Evolutionary conservation across 148 eudicot genomes (phyloP).

Genomic region (Dysphania ambrosioides): DNA sequence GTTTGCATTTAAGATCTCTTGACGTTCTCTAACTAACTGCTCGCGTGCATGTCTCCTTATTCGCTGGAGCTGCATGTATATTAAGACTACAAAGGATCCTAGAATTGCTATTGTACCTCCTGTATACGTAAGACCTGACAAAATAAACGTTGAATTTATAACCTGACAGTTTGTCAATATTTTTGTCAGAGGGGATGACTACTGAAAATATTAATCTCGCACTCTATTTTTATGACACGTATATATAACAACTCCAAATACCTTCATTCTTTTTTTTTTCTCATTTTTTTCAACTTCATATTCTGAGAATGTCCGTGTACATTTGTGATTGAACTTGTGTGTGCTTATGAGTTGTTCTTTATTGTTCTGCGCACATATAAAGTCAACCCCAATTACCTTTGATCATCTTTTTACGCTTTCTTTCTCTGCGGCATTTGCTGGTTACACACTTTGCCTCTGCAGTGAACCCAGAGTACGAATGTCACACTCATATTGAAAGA

Average conservation of each 20-base stretch:
- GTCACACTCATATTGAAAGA: not conserved
- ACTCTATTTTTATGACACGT: too few relatives aligned
- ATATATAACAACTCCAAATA: too few relatives aligned
- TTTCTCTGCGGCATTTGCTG: conserved; percentile 7
- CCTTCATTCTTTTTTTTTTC: too few relatives aligned
- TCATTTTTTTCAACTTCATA: too few relatives aligned
- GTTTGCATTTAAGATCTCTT: conserved; percentile 46
- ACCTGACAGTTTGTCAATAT: not conserved
- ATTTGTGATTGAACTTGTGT: not conserved
- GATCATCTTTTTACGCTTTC: not conserved
- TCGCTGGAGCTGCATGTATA: conserved; percentile 29
- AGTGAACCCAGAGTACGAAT: not conserved
- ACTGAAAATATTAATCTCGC: too few relatives aligned
- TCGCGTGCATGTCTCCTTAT: conserved; percentile 28
- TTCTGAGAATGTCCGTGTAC: not conserved
- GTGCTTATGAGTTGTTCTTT: not conserved
- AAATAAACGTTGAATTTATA: not conserved
- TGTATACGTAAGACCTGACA: conserved; percentile 22
- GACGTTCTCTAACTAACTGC: conserved; percentile 36
- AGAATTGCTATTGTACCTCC: conserved; percentile 22
- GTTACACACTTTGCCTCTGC: conserved; percentile 23
- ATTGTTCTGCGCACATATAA: too few relatives aligned
- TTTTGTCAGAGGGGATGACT: too few relatives aligned
- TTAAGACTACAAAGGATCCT: conserved; percentile 25
- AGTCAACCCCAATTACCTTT: not conserved